These are phyloP conservation scores for Chytriomyces hyalinus DNA, from an alignment of 192 early-diverging fungal genomes.

Conservation along the genomic window DNA sequence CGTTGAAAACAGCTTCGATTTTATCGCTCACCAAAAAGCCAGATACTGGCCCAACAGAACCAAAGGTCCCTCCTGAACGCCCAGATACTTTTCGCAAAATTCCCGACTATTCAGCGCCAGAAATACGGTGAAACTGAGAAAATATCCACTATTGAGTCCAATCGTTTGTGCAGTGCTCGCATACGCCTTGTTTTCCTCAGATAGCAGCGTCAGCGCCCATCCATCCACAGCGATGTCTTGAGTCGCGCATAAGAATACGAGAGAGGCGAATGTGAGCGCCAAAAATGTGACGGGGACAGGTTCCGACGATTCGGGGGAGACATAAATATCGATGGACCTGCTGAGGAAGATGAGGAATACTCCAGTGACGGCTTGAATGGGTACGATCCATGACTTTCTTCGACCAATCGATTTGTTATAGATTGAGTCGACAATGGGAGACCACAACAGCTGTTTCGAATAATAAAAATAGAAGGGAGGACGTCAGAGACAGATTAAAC, in stretches of 20 bases:
- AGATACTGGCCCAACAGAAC: conserved; percentile 86
- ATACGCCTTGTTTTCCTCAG: conserved; percentile 89
- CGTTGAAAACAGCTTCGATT: neutral
- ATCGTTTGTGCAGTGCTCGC: conserved; percentile 96
- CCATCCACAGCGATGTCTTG: conserved; percentile 83
- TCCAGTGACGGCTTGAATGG: conserved; percentile 89
- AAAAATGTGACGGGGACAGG: conserved; percentile 70
- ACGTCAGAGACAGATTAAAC: too few relatives aligned
- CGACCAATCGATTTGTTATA: conserved; percentile 84
- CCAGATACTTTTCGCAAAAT: conserved; percentile 90
- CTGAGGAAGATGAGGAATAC: conserved; percentile 81
- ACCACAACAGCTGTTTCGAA: conserved; percentile 79
- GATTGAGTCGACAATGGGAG: conserved; percentile 92
- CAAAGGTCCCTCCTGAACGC: conserved; percentile 70
- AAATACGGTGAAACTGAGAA: conserved; percentile 95
- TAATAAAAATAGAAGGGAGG: too few relatives aligned
- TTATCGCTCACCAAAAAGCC: conserved; percentile 73
- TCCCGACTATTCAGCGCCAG: conserved; percentile 93
- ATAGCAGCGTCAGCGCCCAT: conserved; percentile 92
- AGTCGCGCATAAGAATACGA: conserved; percentile 95
- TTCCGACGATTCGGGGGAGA: conserved; percentile 56
- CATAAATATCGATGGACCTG: conserved; percentile 72
- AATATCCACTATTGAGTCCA: conserved; percentile 94
- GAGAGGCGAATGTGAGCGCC: conserved; percentile 76
- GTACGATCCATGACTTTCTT: conserved; percentile 98